A percentile compares a stretch with the other conserved stretches of the same genome.
Evolutionary conservation across 192 early-diverging fungal species (phyloP).

Genomic region (Piromyces sp.): DNA sequence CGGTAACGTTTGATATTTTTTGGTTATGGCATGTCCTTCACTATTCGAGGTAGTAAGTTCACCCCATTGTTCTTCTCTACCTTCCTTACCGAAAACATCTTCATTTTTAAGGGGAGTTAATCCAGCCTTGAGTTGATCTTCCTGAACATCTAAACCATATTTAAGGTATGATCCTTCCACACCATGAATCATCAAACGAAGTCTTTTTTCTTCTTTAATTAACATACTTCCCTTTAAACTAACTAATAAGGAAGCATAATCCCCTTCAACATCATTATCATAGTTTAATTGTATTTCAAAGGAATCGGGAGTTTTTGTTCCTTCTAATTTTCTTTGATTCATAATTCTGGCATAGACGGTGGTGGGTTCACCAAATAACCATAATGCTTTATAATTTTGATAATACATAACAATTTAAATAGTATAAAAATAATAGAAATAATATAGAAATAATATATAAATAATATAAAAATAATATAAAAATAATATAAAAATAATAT

Average conservation of each 20-base stretch:
- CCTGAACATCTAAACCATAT: slow-evolving; percentile 51
- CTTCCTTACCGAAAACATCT: slow-evolving; percentile 36
- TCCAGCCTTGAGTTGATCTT: slow-evolving; percentile 51
- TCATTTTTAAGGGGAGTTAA: slow-evolving; percentile 17
- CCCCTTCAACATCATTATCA: slow-evolving; percentile 13
- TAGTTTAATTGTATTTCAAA: slow-evolving; percentile 47
- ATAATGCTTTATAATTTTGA: slow-evolving; percentile 20
- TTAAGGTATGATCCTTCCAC: slow-evolving; percentile 49
- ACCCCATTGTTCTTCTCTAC: slow-evolving; percentile 18
- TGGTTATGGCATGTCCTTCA: slow-evolving; percentile 23
- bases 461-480: no score
- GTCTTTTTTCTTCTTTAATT: slow-evolving; percentile 28
- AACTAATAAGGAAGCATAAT: slow-evolving; percentile 19
- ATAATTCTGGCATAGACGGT: slow-evolving; percentile 34
- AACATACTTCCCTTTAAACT: slow-evolving; percentile 50
- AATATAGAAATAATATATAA: no score
- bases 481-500: no score
- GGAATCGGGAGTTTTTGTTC: slow-evolving; percentile 33
- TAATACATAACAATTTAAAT: no score
- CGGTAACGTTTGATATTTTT: slow-evolving; percentile 30
- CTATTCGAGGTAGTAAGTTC: slow-evolving; percentile 22
- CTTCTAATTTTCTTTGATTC: slow-evolving; percentile 44
- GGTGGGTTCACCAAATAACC: slow-evolving; percentile 47
- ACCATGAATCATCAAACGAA: slow-evolving; percentile 48
- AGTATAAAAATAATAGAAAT: no score